Conservation (phyloP, 768 basidiomycete species). For the Russula ochroleuca region DNA sequence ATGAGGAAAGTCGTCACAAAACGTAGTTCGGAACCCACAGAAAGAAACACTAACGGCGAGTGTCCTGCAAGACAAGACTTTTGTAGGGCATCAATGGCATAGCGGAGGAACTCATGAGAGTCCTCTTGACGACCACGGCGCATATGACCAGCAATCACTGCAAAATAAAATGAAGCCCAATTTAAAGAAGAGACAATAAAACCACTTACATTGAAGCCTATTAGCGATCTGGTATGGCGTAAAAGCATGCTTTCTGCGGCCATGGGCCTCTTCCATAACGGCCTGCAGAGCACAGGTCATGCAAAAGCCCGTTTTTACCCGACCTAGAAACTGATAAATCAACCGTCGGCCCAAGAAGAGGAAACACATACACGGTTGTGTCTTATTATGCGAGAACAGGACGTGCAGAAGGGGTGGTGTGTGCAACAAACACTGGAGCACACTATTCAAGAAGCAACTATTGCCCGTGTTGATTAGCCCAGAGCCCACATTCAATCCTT, state of each 20-base stretch:
- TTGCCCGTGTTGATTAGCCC: slow-evolving; percentile 87
- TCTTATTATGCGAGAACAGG: slow-evolving; percentile 46
- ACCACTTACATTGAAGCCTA: slow-evolving; percentile 57
- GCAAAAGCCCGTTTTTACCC: slow-evolving; percentile 55
- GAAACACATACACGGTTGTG: slow-evolving; percentile 53
- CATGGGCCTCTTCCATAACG: slow-evolving; percentile 54
- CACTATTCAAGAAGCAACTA: slow-evolving; percentile 95
- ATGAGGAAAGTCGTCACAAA: slow-evolving; percentile 10
- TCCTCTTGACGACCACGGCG: slow-evolving; percentile 92
- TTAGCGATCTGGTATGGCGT: slow-evolving; percentile 61
- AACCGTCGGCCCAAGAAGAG: background rate
- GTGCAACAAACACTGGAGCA: slow-evolving; percentile 87
- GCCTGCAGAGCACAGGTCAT: slow-evolving; percentile 69
- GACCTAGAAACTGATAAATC: slow-evolving; percentile 34
- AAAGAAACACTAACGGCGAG: slow-evolving; percentile 51
- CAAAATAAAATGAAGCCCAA: slow-evolving; percentile 21
- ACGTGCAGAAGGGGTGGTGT: slow-evolving; percentile 80
- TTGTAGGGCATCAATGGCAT: slow-evolving; percentile 88
- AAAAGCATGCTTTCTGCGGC: slow-evolving; percentile 43
- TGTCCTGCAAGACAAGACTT: slow-evolving; percentile 71
- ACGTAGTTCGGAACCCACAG: background rate
- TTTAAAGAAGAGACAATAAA: background rate
- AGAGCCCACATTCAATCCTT: slow-evolving; percentile 42
- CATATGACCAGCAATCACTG: slow-evolving; percentile 90
- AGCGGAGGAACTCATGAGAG: slow-evolving; percentile 95